Evolutionary conservation across 2,329 filamentous ascomycete genomes (phyloP).

Genomic region (Aspergillus jensenii): DNA sequence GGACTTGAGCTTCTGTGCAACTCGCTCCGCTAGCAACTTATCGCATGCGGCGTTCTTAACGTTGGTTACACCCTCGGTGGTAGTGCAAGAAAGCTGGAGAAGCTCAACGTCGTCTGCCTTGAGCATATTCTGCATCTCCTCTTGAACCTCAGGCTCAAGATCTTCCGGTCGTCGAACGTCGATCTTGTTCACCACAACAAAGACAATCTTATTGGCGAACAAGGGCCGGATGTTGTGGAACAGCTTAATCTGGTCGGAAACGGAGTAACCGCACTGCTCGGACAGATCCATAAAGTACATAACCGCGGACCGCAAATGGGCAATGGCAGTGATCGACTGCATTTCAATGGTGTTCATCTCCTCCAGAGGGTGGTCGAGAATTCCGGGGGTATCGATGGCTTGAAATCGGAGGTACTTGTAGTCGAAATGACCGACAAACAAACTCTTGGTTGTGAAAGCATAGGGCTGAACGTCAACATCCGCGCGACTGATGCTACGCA

Average conservation of each 20-base stretch:
- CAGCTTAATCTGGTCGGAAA: conserved; percentile 87
- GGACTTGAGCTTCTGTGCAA: conserved; percentile 90
- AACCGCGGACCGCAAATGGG: conserved; percentile 90
- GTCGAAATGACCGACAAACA: conserved; percentile 97
- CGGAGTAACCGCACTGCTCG: conserved; percentile 94
- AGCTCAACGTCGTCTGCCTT: conserved; percentile 90
- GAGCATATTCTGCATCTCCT: conserved; percentile 73
- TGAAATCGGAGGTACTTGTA: conserved; percentile 90
- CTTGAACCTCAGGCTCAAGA: conserved; percentile 74
- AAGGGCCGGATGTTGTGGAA: conserved; percentile 97
- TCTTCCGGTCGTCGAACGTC: conserved; percentile 87
- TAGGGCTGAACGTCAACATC: conserved; percentile 98
- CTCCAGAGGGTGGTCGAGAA: conserved; percentile 93
- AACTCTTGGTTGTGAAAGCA: conserved; percentile 95
- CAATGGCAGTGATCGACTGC: conserved; percentile 97
- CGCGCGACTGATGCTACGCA: conserved; percentile 86
- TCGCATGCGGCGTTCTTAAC: conserved; percentile 96
- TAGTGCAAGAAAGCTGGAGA: conserved; percentile 91
- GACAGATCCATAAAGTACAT: conserved; percentile 98
- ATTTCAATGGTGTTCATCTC: conserved; percentile 99
- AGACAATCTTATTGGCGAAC: conserved; percentile 96
- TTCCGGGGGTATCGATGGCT: conserved; percentile 97
- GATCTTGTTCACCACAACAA: conserved; percentile 97
- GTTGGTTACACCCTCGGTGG: conserved; percentile 86
- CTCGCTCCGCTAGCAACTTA: conserved; percentile 85